phyloP scores from a whole-genome alignment of 768 basidiomycete genomes.

The Tephrocybe sp. region DNA sequence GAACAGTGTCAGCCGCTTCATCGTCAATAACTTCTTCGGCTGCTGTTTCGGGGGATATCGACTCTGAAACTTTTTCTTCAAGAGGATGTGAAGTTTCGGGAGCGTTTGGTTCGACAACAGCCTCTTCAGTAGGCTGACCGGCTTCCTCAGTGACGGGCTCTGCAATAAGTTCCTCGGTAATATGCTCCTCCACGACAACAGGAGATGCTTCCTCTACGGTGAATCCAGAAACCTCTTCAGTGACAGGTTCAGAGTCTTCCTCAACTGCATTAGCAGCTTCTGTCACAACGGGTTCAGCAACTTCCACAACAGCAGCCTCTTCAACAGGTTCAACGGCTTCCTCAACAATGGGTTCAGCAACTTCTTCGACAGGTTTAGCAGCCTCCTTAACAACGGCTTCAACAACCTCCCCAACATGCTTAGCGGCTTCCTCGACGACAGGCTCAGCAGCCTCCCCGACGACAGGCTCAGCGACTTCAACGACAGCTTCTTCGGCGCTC shows the following conservation, averaged over 20 bases:
- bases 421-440: not conserved
- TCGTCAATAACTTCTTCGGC: too few relatives aligned
- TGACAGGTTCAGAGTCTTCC: not conserved
- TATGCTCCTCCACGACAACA: slow-evolving; percentile 9
- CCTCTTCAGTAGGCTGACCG: not conserved
- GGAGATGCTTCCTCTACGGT: not conserved
- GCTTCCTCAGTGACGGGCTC: not conserved
- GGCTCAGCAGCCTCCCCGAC: not conserved
- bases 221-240: not conserved
- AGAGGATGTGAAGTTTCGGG: too few relatives aligned
- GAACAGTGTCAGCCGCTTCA: too few relatives aligned
- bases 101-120: not conserved
- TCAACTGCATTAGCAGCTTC: not conserved
- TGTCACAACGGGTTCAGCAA: not conserved
- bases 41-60: too few relatives aligned
- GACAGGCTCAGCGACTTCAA: slow-evolving; percentile 14
- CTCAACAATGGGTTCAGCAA: not conserved
- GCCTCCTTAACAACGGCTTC: too few relatives aligned
- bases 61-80: too few relatives aligned
- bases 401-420: not conserved
- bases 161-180: not conserved
- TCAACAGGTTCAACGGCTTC: not conserved
- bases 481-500: not conserved
- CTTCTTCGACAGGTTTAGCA: not conserved
- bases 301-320: not conserved